Evolutionary conservation across 257 asterid species (phyloP).

Genomic region (Lycium ferocissimum): DNA sequence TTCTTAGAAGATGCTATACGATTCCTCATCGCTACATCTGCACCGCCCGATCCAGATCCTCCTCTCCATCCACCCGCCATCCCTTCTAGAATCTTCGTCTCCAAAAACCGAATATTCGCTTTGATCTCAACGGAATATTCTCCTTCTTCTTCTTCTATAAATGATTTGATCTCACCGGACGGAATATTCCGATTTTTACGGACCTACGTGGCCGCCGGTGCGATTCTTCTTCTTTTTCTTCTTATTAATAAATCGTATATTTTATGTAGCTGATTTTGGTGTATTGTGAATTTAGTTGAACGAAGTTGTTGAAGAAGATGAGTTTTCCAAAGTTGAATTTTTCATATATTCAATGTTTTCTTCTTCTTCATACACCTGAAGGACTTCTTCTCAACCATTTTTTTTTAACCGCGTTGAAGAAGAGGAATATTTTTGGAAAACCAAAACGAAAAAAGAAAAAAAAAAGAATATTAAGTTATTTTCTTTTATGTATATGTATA

Average conservation of each 20-base stretch:
- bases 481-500: too few species aligned
- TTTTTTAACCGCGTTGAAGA: conserved; percentile 28
- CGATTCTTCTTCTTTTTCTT: not conserved
- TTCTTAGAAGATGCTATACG: conserved; percentile 56
- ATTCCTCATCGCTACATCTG: conserved; percentile 40
- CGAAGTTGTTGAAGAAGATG: conserved; percentile 21
- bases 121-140: not conserved
- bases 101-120: not conserved
- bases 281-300: not conserved
- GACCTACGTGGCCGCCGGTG: conserved; percentile 19
- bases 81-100: too few species aligned
- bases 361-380: not conserved
- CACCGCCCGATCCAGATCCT: conserved; percentile 71
- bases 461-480: not conserved
- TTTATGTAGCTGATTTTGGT: not conserved
- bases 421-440: not conserved
- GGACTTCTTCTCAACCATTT: conserved; percentile 14
- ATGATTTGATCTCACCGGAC: not conserved
- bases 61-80: conserved; percentile 92
- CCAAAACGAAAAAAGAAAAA: too few species aligned
- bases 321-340: conserved; percentile 15
- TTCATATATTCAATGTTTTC: not conserved
- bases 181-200: not conserved
- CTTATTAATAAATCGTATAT: not conserved
- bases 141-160: not conserved